These are phyloP conservation scores for Immersiporthe knoxdaviesiana DNA, from an alignment of 2,329 filamentous ascomycete genomes.

Conservation along the genomic window DNA sequence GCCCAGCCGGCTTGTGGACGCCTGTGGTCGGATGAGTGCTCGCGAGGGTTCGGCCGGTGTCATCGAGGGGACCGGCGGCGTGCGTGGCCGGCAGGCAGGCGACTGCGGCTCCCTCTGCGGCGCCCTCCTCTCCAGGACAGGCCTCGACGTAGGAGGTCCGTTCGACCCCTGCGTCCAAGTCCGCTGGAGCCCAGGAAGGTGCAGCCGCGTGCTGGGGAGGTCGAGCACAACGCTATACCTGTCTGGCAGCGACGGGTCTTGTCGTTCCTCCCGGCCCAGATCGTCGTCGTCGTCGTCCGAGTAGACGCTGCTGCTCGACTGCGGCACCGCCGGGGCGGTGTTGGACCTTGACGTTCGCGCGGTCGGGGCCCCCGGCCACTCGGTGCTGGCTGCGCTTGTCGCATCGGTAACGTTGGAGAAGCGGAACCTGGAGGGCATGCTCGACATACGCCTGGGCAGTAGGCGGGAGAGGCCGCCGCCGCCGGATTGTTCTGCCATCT, in stretches of 20 bases:
- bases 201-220: conserved; percentile 47
- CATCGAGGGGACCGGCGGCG: conserved; percentile 10
- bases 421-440: conserved; percentile 34
- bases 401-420: conserved; percentile 34
- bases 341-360: conserved; percentile 23
- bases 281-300: conserved; percentile 34
- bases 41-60: conserved; percentile 18
- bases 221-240: conserved; percentile 25
- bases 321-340: conserved; percentile 20
- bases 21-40: not conserved
- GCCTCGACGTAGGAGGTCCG: conserved; percentile 35
- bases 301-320: conserved; percentile 37
- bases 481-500: conserved; percentile 37
- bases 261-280: conserved; percentile 50
- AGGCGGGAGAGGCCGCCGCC: conserved; percentile 33
- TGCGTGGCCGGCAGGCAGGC: conserved; percentile 12
- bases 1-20: conserved; percentile 14
- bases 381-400: conserved; percentile 24
- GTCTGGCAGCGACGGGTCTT: conserved; percentile 42
- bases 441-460: conserved; percentile 34
- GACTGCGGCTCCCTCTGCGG: conserved; percentile 14
- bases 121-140: conserved; percentile 21
- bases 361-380: conserved; percentile 21
- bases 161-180: conserved; percentile 44
- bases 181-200: conserved; percentile 46